A percentile compares a stretch with the other conserved stretches of the same genome.
These are phyloP conservation scores for Aureobasidium sp. DNA, from an alignment of 2,329 filamentous ascomycete species.

Conservation along the genomic window DNA sequence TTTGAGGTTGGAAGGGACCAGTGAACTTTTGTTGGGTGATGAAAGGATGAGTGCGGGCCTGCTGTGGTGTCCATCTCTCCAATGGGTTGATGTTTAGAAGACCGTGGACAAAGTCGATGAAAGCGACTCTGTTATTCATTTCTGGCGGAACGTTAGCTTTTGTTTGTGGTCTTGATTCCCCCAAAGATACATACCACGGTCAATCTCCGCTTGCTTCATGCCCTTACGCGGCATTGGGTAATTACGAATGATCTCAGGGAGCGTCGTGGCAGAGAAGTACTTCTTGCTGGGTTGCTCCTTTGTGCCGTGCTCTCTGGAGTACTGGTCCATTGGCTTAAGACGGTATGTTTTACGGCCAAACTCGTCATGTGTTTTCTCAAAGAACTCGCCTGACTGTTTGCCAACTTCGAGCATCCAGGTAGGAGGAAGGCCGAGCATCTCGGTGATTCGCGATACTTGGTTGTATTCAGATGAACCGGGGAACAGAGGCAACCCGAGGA, in stretches of 20 bases:
- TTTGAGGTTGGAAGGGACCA: constrained; percentile 89
- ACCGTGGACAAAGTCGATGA: constrained; percentile 96
- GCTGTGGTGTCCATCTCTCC: constrained; percentile 94
- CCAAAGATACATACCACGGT: constrained; percentile 63
- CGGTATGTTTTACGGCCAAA: constrained; percentile 86
- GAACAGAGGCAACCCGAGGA: constrained; percentile 88
- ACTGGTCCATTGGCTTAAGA: constrained; percentile 96
- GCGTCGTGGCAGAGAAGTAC: constrained; percentile 89
- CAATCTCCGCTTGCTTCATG: constrained; percentile 96
- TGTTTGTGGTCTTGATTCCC: neutral
- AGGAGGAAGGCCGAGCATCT: constrained; percentile 94
- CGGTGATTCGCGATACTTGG: constrained; percentile 91
- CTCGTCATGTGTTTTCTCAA: constrained; percentile 87
- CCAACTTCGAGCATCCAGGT: constrained; percentile 99
- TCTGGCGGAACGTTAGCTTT: constrained; percentile 51
- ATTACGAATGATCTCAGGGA: constrained; percentile 94
- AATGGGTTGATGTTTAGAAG: constrained; percentile 90
- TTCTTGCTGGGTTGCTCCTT: constrained; percentile 99
- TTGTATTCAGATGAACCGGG: constrained; percentile 98
- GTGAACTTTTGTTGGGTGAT: constrained; percentile 98
- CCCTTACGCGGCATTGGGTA: constrained; percentile 99
- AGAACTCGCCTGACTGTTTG: constrained; percentile 95
- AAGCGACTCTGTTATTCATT: constrained; percentile 96
- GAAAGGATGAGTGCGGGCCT: constrained; percentile 94
- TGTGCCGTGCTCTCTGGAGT: constrained; percentile 86